Evolutionary conservation across 495 filamentous ascomycete genomes (phyloP), one percentile per base, ranked within the genome.

Genomic region (Annulohypoxylon moriforme): DNA sequence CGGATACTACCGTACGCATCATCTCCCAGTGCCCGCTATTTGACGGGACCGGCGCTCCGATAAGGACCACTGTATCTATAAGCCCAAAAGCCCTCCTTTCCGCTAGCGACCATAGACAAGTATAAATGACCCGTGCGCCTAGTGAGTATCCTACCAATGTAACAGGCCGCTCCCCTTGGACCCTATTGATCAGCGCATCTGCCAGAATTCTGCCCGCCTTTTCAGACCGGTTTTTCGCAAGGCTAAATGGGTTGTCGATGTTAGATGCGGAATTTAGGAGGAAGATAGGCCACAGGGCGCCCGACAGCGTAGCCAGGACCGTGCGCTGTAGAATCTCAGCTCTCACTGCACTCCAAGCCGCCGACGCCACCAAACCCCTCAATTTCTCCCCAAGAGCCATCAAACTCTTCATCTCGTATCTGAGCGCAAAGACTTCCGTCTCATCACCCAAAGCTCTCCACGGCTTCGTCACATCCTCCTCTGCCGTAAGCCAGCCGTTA

Each of bases 81-180:
- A 97, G 78, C 0, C 94, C 94, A 68, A 95, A 97, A 0, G 90
- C 92, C 38, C 85, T 83, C 14, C 92, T 83, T 65, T 89, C 86
- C 0, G 92, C 92, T 2, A 97, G 85, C 3, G 74, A 84, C 27
- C 86, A 83, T 2, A 97, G 83, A 68, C 94, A 97, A 1, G 88
- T 85, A 73, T 90, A 95, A 59, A 97, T 92, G 6, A 95, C 90
- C 7, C 93, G 84, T 1, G 94, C 94, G 2, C 94, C 94, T 0
- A 97, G 82, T 0, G 92, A 95, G 77, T 94, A 97, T 2, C 94
- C 94, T 14, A 97, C 82, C 1, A 97, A 79, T 0, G 92, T 97
- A 0, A 97, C 92, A 0, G 94, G 91, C 8, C 94, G 85, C 73
- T 96, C 91, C 2, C 94, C 94, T 73, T 96, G 94, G 0, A 91